These are phyloP conservation scores for Ananas comosus DNA, from an alignment of 176 grass and related monocot genomes.

Conservation along the genomic window DNA sequence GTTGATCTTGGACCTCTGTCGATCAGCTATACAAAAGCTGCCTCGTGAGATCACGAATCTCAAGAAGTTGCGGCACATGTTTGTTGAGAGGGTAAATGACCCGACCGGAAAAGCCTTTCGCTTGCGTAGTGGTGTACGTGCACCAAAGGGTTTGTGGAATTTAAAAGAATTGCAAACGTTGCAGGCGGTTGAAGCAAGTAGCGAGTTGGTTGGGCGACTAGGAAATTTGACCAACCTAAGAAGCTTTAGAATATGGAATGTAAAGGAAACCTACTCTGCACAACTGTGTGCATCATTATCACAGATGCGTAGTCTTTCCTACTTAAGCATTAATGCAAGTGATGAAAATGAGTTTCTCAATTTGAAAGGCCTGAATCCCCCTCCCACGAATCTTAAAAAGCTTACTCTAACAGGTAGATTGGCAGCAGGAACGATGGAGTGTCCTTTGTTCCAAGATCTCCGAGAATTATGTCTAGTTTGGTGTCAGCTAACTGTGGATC, in stretches of 20 bases:
- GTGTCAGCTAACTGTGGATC: slow-evolving; percentile 24
- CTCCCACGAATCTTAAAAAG: slow-evolving; percentile 22
- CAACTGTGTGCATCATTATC: slow-evolving; percentile 37
- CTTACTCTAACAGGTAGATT: slow-evolving; percentile 21
- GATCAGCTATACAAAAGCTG: slow-evolving; percentile 1
- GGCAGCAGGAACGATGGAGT: slow-evolving; percentile 22
- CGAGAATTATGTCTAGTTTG: slow-evolving; percentile 14
- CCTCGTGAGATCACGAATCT: slow-evolving; percentile 15
- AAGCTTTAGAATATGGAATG: slow-evolving; percentile 19
- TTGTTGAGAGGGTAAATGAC: slow-evolving; percentile 4
- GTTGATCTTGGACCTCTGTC: slow-evolving; percentile 30
- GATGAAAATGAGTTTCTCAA: slow-evolving; percentile 25
- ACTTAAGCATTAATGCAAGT: slow-evolving; percentile 26
- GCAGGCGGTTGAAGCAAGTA: slow-evolving; percentile 18
- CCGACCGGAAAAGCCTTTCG: slow-evolving; percentile 7
- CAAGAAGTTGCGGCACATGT: slow-evolving; percentile 20
- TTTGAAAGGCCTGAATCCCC: slow-evolving; percentile 26
- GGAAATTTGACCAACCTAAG: slow-evolving; percentile 33
- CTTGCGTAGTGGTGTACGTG: not conserved
- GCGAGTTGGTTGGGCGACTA: slow-evolving; percentile 22
- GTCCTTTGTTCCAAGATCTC: slow-evolving; percentile 22
- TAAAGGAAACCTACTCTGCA: slow-evolving; percentile 27
- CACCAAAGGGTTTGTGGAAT: slow-evolving; percentile 29
- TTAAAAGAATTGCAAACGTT: slow-evolving; percentile 34
- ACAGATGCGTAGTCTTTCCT: slow-evolving; percentile 26